Conservation (phyloP, 1,284 basidiomycete species). For the Fomitiporia mediterranea region DNA sequence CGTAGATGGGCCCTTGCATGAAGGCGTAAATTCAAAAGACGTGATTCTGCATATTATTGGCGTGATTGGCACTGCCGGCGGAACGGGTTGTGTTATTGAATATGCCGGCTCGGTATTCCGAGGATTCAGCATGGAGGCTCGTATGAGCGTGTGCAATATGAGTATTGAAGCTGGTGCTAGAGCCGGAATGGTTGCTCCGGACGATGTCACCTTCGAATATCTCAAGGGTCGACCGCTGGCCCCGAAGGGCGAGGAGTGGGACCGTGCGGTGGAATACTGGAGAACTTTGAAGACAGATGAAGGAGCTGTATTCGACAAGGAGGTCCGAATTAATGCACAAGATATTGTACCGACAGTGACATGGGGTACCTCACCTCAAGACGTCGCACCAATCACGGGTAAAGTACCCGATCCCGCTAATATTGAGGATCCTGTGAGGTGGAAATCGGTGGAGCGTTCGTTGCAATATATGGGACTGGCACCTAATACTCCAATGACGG, state of each 20-base stretch:
- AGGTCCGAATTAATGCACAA: conserved; percentile 80
- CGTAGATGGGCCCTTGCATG: conserved; percentile 80
- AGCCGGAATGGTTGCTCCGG: conserved; percentile 94
- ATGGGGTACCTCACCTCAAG: conserved; percentile 96
- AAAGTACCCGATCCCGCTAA: conserved; percentile 76
- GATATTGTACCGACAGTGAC: conserved; percentile 94
- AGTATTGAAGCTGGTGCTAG: conserved; percentile 95
- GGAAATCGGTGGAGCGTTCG: conserved; percentile 74
- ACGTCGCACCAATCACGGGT: conserved; percentile 86
- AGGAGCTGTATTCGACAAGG: conserved; percentile 86
- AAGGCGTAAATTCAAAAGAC: conserved; percentile 93
- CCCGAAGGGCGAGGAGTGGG: conserved; percentile 88
- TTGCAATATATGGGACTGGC: conserved; percentile 90
- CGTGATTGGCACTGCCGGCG: conserved; percentile 90
- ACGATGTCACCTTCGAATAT: conserved; percentile 77
- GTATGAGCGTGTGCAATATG: conserved; percentile 99
- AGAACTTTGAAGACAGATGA: conserved; percentile 80
- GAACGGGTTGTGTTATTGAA: conserved; percentile 91
- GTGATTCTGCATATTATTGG: conserved; percentile 95
- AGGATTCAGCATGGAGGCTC: conserved; percentile 89
- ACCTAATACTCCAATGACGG: conserved; percentile 80
- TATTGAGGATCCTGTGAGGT: conserved; percentile 62
- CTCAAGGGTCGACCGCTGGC: conserved; percentile 83
- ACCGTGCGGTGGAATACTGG: conserved; percentile 87
- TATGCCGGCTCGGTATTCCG: conserved; percentile 92